These are phyloP conservation scores for Plectranthus barbatus DNA, from an alignment of 257 asterid genomes.

Conservation along the genomic window DNA sequence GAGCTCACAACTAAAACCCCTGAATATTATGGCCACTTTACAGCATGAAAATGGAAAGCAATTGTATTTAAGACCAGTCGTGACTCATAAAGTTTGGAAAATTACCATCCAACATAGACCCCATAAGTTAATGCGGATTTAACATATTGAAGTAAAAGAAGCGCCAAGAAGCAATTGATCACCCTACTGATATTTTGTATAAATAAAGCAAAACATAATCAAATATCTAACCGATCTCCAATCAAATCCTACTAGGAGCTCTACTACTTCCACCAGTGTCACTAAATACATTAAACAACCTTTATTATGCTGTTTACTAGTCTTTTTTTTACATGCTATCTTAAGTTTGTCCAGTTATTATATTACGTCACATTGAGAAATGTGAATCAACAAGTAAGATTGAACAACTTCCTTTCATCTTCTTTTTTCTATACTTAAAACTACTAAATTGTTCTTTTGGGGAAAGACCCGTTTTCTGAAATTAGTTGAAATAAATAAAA, in stretches of 20 bases:
- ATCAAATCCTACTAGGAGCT: slow-evolving; percentile 10
- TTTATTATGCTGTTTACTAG: background rate
- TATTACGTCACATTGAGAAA: background rate
- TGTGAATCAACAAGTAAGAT: background rate
- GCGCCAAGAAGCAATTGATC: background rate
- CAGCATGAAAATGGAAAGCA: background rate
- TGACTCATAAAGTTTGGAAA: background rate
- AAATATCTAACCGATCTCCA: background rate
- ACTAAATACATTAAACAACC: background rate
- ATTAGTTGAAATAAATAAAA: background rate
- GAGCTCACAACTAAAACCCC: background rate
- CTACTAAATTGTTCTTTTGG: background rate
- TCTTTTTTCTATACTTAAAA: background rate
- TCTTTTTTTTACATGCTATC: background rate
- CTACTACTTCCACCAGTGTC: slow-evolving; percentile 1
- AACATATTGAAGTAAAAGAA: background rate
- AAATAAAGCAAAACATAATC: background rate
- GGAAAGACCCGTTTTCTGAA: background rate
- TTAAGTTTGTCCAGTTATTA: background rate
- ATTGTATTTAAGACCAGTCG: background rate
- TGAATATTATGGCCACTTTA: background rate
- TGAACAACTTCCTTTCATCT: background rate
- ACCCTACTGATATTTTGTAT: background rate
- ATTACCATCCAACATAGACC: background rate
- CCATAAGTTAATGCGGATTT: background rate